Conservation (phyloP, 768 basidiomycete genomes). For the Tulasnella sp. region DNA sequence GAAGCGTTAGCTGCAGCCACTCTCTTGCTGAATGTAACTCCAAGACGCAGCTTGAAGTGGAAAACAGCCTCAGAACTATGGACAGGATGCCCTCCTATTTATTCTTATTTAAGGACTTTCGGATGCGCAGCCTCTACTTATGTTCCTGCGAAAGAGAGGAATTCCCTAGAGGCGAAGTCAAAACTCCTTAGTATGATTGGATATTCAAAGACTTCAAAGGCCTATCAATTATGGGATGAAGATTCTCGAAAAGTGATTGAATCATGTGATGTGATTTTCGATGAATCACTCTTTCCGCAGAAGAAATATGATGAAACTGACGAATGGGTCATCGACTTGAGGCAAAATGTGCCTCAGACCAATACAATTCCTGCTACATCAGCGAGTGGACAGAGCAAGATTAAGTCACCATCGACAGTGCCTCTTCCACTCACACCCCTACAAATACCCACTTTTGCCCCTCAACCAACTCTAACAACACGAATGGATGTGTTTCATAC, state of each 20-base stretch:
- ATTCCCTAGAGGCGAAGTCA: conserved; percentile 19
- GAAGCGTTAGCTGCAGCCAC: conserved; percentile 18
- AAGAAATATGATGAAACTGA: neutral
- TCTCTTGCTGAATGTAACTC: conserved; percentile 18
- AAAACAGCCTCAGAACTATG: conserved; percentile 19
- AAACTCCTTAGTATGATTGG: conserved; percentile 22
- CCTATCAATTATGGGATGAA: conserved; percentile 22
- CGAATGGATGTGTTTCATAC: no score
- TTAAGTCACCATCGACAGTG: no score
- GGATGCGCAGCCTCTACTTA: conserved; percentile 22
- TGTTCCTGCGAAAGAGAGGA: conserved; percentile 18
- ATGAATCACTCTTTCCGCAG: no score
- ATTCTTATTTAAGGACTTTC: conserved; percentile 21
- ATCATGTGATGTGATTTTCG: conserved; percentile 20
- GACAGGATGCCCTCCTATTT: conserved; percentile 17
- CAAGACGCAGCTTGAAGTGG: conserved; percentile 7
- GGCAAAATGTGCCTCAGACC: neutral
- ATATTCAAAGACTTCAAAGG: conserved; percentile 21
- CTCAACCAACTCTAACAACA: no score
- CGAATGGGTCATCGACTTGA: neutral
- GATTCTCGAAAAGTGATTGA: conserved; percentile 3
- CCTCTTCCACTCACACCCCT: no score
- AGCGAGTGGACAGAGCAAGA: neutral
- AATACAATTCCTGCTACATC: neutral
- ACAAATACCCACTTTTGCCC: no score